A percentile compares a stretch with the other conserved stretches of the same genome.
phyloP scores from a whole-genome alignment of 352 stramenopile species.

The Aphanomyces stellatus region DNA sequence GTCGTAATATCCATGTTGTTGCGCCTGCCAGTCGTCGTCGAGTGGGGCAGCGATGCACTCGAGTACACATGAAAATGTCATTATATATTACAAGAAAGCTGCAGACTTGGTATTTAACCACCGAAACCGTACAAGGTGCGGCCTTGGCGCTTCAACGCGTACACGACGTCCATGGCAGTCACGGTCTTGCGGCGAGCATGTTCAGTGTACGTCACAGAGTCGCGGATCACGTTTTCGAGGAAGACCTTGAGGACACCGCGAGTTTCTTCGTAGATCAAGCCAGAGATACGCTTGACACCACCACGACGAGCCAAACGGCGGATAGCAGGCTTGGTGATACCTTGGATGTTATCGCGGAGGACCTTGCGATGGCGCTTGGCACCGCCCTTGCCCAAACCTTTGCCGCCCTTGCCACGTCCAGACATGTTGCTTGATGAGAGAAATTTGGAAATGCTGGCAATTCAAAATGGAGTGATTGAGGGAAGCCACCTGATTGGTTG shows the following conservation, averaged over 20 bases:
- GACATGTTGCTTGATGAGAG: slow-evolving; percentile 54
- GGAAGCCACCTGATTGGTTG: neutral
- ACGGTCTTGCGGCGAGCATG: slow-evolving; percentile 22
- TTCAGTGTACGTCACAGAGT: slow-evolving; percentile 44
- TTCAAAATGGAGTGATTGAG: neutral
- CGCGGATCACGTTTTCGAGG: slow-evolving; percentile 44
- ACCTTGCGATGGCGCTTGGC: slow-evolving; percentile 96
- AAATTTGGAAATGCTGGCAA: slow-evolving; percentile 4
- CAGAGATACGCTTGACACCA: slow-evolving; percentile 43
- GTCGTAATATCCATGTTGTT: neutral
- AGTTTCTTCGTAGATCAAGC: slow-evolving; percentile 64
- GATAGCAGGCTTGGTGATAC: slow-evolving; percentile 92
- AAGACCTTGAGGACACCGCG: slow-evolving; percentile 55
- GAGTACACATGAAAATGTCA: too few species aligned
- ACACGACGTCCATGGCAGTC: slow-evolving; percentile 78
- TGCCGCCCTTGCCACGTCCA: slow-evolving; percentile 90
- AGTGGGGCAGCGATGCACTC: too few species aligned
- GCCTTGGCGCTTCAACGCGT: slow-evolving; percentile 96
- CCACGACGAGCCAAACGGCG: slow-evolving; percentile 40
- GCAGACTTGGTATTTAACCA: slow-evolving; percentile 2
- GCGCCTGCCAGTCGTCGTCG: neutral
- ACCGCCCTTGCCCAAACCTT: slow-evolving; percentile 93
- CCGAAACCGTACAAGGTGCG: slow-evolving; percentile 93
- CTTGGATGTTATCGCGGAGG: slow-evolving; percentile 96
- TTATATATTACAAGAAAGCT: neutral